Evolutionary conservation across 1,139 yeast genomes (phyloP).

Genomic region (Spathaspora jeffriesii): DNA sequence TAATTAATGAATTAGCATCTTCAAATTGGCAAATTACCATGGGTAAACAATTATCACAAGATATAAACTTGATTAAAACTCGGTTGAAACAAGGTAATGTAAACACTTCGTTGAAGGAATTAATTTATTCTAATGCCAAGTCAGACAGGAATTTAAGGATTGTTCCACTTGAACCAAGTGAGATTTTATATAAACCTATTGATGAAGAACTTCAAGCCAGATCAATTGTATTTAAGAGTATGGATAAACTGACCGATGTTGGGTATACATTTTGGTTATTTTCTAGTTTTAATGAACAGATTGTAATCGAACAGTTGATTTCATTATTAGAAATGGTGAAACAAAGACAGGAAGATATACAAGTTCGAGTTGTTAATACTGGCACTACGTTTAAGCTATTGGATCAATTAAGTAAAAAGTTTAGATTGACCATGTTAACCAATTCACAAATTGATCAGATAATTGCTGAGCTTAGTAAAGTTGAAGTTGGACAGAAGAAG

Average conservation of each 20-base stretch:
- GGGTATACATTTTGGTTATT: slow-evolving; percentile 51
- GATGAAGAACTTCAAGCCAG: slow-evolving; percentile 26
- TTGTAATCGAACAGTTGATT: slow-evolving; percentile 42
- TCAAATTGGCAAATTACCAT: slow-evolving; percentile 40
- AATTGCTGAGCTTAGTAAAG: slow-evolving; percentile 9
- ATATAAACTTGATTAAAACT: slow-evolving; percentile 28
- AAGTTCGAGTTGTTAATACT: slow-evolving; percentile 35
- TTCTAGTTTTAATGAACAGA: slow-evolving; percentile 49
- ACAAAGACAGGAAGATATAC: slow-evolving; percentile 29
- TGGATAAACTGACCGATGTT: slow-evolving; percentile 14
- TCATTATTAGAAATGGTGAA: slow-evolving; percentile 31
- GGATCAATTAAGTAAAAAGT: slow-evolving; percentile 5
- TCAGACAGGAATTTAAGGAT: slow-evolving; percentile 32
- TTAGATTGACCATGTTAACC: slow-evolving; percentile 13
- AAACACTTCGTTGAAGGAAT: slow-evolving; percentile 23
- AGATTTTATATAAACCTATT: slow-evolving; percentile 33
- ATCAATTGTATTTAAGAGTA: slow-evolving; percentile 18
- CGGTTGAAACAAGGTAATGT: slow-evolving; percentile 22
- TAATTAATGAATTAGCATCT: slow-evolving; percentile 43
- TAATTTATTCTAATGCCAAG: slow-evolving; percentile 35
- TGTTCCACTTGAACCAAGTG: slow-evolving; percentile 33
- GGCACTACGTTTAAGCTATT: slow-evolving; percentile 13
- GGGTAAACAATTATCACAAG: slow-evolving; percentile 41
- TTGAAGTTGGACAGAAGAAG: slow-evolving; percentile 1
- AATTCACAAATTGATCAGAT: slow-evolving; percentile 17